These are phyloP conservation scores for Artemisia argyi DNA, from an alignment of 129 eudicot genomes.

Conservation along the genomic window DNA sequence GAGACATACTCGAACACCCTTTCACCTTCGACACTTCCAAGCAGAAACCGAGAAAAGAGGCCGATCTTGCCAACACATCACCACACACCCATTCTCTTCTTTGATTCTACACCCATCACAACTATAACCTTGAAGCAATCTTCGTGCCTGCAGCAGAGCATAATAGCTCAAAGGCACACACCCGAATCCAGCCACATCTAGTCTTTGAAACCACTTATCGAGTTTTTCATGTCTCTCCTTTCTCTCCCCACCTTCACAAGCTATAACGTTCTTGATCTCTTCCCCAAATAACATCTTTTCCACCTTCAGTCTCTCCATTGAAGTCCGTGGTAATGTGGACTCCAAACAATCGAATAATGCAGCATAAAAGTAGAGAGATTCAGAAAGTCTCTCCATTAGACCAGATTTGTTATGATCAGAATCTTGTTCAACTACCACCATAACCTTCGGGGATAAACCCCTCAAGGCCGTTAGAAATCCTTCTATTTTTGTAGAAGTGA, in stretches of 20 bases:
- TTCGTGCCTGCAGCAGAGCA: conserved; percentile 76
- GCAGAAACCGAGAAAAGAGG: conserved; percentile 84
- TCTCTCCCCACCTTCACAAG: conserved; percentile 86
- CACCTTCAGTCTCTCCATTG: conserved; percentile 75
- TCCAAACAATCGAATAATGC: conserved; percentile 91
- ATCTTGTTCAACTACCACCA: conserved; percentile 92
- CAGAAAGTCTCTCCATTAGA: conserved; percentile 82
- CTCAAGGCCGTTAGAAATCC: conserved; percentile 63
- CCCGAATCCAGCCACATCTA: conserved; percentile 73
- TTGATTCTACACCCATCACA: conserved; percentile 90
- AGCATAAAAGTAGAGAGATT: conserved; percentile 81
- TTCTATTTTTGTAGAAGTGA: conserved; percentile 47
- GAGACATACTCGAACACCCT: neutral
- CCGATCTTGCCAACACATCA: conserved; percentile 95
- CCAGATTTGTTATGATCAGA: conserved; percentile 69
- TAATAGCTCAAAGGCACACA: conserved; percentile 80
- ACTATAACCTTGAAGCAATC: conserved; percentile 70
- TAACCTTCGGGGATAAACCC: conserved; percentile 78
- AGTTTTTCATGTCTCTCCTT: conserved; percentile 91
- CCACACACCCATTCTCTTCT: conserved; percentile 89
- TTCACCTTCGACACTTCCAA: conserved; percentile 89
- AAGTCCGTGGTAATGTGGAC: conserved; percentile 72
- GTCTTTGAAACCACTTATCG: conserved; percentile 80
- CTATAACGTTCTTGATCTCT: conserved; percentile 85
- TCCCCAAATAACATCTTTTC: conserved; percentile 89